Percentiles rank a stretch among this genome's conserved stretches.
Evolutionary conservation across 2,329 filamentous ascomycete genomes (phyloP).

Genomic region (Aspergillus ustus): DNA sequence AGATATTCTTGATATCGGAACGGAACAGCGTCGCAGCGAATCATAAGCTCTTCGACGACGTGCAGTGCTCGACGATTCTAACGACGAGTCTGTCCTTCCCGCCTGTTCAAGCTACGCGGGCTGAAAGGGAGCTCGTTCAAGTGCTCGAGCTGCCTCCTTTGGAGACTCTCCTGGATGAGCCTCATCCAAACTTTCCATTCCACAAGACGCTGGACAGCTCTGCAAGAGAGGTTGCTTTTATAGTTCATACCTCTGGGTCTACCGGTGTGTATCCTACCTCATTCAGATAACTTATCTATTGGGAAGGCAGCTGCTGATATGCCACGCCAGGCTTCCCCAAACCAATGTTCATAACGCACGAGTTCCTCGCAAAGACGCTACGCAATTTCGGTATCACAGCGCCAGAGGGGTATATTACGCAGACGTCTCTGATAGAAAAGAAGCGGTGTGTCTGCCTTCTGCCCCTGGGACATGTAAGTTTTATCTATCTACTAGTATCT

Average conservation of each 20-base stretch:
- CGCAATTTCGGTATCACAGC: not conserved
- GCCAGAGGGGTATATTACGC: slow-evolving; percentile 9
- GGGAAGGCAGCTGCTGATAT: slow-evolving; percentile 26
- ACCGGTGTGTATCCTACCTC: slow-evolving; percentile 31
- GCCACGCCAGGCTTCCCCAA: slow-evolving; percentile 33
- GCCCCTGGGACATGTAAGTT: slow-evolving; percentile 11
- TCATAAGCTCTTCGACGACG: slow-evolving; percentile 6
- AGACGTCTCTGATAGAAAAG: slow-evolving; percentile 22
- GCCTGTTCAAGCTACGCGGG: not conserved
- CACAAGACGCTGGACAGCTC: not conserved
- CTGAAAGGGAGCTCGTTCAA: not conserved
- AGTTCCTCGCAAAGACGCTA: slow-evolving; percentile 25
- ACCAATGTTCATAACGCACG: slow-evolving; percentile 35
- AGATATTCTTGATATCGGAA: slow-evolving; percentile 4
- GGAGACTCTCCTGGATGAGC: not conserved
- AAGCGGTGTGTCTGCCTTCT: slow-evolving; percentile 19
- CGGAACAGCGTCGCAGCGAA: slow-evolving; percentile 6
- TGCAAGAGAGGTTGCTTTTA: slow-evolving; percentile 22
- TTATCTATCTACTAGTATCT: not conserved
- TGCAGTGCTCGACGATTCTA: slow-evolving; percentile 4
- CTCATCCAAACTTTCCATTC: not conserved
- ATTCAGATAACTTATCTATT: not conserved
- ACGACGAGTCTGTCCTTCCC: not conserved
- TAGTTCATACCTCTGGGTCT: slow-evolving; percentile 45
- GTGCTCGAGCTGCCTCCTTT: not conserved